Evolutionary conservation across 2,329 filamentous ascomycete genomes (phyloP).

Genomic region (Ceratocystis cacaofunesta): DNA sequence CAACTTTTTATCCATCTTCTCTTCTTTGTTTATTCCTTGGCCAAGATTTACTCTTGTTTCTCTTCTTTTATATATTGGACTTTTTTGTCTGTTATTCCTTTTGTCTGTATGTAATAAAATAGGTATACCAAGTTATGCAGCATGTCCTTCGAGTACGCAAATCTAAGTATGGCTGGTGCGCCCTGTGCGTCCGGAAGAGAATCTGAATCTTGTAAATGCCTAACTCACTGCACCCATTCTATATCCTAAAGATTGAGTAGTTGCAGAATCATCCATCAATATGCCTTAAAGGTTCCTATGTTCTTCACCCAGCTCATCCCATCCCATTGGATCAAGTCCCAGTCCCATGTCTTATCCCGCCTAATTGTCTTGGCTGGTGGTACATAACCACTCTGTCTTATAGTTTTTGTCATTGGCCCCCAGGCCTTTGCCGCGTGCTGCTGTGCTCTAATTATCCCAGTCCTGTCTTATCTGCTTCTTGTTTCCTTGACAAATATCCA

Average conservation of each 20-base stretch:
- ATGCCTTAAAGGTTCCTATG: neutral
- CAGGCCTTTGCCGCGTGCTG: neutral
- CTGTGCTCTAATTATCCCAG: neutral
- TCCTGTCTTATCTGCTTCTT: neutral
- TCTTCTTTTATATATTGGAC: constrained; percentile 4
- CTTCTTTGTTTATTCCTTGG: constrained; percentile 12
- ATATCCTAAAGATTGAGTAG: no score
- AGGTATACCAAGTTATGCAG: neutral
- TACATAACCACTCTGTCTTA: neutral
- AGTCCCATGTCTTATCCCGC: neutral
- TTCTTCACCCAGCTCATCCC: neutral
- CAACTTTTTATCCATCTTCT: neutral
- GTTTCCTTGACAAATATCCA: neutral
- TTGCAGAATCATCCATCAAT: no score
- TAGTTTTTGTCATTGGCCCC: neutral
- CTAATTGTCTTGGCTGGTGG: neutral
- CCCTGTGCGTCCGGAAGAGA: no score
- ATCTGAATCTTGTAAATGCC: no score
- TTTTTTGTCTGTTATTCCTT: constrained; percentile 3
- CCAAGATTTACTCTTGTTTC: neutral
- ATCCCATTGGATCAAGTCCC: neutral
- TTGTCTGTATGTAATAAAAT: neutral
- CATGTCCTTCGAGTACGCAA: neutral
- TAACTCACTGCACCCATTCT: no score
- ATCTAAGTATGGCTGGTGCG: no score